Percentiles rank a stretch among this genome's conserved stretches.
These are phyloP conservation scores for Haematococcus sp. DNA, from an alignment of 139 green algal genomes.

Conservation along the genomic window DNA sequence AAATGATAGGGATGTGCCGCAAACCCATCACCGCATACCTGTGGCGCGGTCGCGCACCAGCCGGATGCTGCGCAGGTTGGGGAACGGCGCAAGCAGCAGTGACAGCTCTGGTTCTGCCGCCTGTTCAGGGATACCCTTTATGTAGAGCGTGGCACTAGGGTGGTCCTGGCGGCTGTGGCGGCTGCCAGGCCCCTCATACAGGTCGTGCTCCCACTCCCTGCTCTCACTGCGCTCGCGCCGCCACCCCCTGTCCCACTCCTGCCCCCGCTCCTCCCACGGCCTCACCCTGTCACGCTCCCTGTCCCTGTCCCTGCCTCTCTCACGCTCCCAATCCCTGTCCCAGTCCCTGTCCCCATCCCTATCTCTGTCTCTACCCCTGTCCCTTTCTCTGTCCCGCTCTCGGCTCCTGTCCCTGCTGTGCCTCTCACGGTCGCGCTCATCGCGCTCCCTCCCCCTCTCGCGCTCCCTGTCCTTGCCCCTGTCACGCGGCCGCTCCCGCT, in stretches of 20 bases:
- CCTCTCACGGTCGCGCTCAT: neutral
- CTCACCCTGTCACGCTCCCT: slow-evolving; percentile 17
- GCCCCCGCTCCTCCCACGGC: neutral
- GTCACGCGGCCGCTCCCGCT: slow-evolving; percentile 7
- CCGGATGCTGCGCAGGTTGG: slow-evolving; percentile 43
- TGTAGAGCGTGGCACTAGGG: slow-evolving; percentile 8
- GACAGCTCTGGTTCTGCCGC: slow-evolving; percentile 15
- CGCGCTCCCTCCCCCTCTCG: slow-evolving; percentile 3
- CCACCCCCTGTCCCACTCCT: neutral
- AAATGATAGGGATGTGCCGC: no score
- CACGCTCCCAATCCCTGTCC: slow-evolving; percentile 7
- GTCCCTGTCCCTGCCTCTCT: neutral
- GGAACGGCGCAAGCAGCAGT: slow-evolving; percentile 27
- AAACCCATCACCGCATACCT: neutral
- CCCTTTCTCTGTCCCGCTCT: slow-evolving; percentile 9
- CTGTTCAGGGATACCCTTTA: slow-evolving; percentile 6
- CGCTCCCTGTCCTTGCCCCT: slow-evolving; percentile 4
- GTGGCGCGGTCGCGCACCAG: slow-evolving; percentile 31
- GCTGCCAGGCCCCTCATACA: neutral
- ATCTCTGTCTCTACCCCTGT: neutral
- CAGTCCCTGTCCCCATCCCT: neutral
- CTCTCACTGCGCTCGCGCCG: neutral
- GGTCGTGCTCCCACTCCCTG: slow-evolving; percentile 14
- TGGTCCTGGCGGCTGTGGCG: neutral
- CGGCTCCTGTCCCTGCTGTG: slow-evolving; percentile 7